These are phyloP conservation scores for Pseudonectria foliicola DNA, from an alignment of 2,329 filamentous ascomycete species.

Conservation along the genomic window DNA sequence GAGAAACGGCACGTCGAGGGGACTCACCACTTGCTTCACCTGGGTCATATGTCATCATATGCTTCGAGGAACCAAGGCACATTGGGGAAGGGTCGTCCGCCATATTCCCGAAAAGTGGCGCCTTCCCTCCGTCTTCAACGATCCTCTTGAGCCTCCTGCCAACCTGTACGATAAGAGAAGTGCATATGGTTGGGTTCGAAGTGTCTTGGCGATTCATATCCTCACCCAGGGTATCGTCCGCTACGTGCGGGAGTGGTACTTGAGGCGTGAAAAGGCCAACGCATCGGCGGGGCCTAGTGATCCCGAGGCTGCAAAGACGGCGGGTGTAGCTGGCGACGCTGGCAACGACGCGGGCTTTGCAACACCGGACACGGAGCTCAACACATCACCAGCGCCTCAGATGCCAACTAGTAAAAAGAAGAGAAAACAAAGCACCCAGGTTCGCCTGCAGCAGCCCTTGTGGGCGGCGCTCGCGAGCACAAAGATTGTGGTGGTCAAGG, in stretches of 20 bases:
- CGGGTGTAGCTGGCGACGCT: slow-evolving; percentile 27
- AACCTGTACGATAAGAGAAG: slow-evolving; percentile 48
- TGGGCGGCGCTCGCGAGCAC: slow-evolving; percentile 94
- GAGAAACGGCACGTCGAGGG: slow-evolving; percentile 61
- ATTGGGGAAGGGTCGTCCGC: slow-evolving; percentile 40
- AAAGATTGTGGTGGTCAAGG: slow-evolving; percentile 93
- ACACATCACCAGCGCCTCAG: slow-evolving; percentile 32
- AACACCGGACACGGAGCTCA: slow-evolving; percentile 45
- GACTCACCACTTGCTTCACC: slow-evolving; percentile 62
- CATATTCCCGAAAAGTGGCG: slow-evolving; percentile 41
- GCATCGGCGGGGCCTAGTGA: slow-evolving; percentile 44
- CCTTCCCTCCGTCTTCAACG: slow-evolving; percentile 37
- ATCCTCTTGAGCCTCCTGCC: slow-evolving; percentile 36
- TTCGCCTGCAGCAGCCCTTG: slow-evolving; percentile 82
- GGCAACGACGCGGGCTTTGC: slow-evolving; percentile 36
- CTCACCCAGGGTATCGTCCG: slow-evolving; percentile 65
- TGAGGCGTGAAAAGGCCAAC: slow-evolving; percentile 52
- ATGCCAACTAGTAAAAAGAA: slow-evolving; percentile 65
- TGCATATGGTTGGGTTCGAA: slow-evolving; percentile 60
- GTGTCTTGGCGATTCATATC: slow-evolving; percentile 66
- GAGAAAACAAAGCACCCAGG: slow-evolving; percentile 84
- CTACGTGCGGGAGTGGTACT: slow-evolving; percentile 62
- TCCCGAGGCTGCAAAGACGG: slow-evolving; percentile 54
- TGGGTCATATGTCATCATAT: slow-evolving; percentile 56
- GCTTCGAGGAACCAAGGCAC: slow-evolving; percentile 40